Base-by-base conservation (phyloP, 805 yeast genomes). In the Starmerella khaoyaiensis region DNA sequence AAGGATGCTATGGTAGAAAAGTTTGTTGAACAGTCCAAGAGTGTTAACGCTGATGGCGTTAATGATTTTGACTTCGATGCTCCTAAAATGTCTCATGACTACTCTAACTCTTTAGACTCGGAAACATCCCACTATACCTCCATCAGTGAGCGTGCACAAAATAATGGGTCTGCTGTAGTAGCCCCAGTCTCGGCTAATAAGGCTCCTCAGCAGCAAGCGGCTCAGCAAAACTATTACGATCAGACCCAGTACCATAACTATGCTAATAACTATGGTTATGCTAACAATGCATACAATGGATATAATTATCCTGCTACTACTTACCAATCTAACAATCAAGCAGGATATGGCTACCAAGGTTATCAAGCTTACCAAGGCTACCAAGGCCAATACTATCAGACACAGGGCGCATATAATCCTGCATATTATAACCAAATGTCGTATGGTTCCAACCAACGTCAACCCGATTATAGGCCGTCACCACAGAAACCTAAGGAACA, bases 91-190 rank as follows among this genome's bases (percentile, higher is more conserved):
- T 20, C 34, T n/a, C 22, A 28, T 28, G 22, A 23, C 18, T 17
- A 25, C 36, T 5, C 28, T n/a, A n/a, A 19, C 34, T 35, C 43
- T 16, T 44, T 45, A 2, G 39, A 26, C 10, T 42, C 47, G 4
- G 48, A 46, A 19, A 12, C 29, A 14, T 40, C 46, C 14, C 41
- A 41, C 29, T 46, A 41, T 35, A 45, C 48, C 14, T 42, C 46
- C 5, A 31, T 45, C 19, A 42, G 47, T 37, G 47, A 42, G 39
- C 36, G 46, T 14, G 28, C 8, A 14, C 18, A 4, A 16, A 16
- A 27, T 10, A 16, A 30, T 14, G 31, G 21, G 31, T 21, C 21
- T 11, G 22, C 15, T 18, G 27, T 21, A 15, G 29, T 29, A 19
- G 5, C 5, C 5, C 27, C 22, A 18, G 33, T 27, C 22, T 15